Base-by-base conservation (phyloP, 139 green algal species). In the Chlorella sp. region DNA sequence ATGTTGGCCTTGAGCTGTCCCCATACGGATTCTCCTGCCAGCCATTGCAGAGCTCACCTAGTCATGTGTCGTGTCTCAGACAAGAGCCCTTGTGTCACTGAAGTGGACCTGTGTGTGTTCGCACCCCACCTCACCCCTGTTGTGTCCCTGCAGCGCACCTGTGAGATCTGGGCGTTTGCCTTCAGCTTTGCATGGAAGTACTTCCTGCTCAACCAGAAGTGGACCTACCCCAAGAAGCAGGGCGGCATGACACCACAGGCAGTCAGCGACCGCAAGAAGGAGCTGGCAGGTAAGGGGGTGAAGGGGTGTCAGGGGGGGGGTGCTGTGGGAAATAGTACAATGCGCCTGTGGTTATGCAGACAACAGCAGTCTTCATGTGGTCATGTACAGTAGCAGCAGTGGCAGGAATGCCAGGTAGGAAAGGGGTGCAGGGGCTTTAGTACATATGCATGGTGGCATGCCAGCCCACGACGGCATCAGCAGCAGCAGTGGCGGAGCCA, bases 111-210 rank as follows among this genome's bases (percentile, higher is more conserved):
- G 42, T 55, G 42, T 55, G 42, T 55, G 42, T 34, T n/a, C n/a
- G n/a, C n/a, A n/a, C n/a, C n/a, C n/a, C n/a, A n/a, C n/a, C n/a
- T n/a, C n/a, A n/a, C n/a, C n/a, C n/a, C n/a, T n/a, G n/a, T n/a
- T n/a, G n/a, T 4, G 23, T 10, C 31, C 27, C 65, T 85, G 50
- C 88, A 96, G 92, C 83, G 94, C 62, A 96, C 92, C 0, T 82
- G 91, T 31, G 84, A 96, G 79, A 98, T 98, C 77, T 98, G 95
- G 93, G 65, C 50, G 33, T 98, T 98, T 75, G 94, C 93, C 14
- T 74, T 98, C 63, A 74, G 50, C 34, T 98, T 98, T 74, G 86
- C 85, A 24, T 88, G 92, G 66, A 83, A 80, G 66, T 91, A 91
- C 60, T 88, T 82, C 66, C 64, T 80, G 71, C 59, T 88, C 20